Conservation (phyloP, 805 yeast genomes). For the Candida sonorensis region DNA sequence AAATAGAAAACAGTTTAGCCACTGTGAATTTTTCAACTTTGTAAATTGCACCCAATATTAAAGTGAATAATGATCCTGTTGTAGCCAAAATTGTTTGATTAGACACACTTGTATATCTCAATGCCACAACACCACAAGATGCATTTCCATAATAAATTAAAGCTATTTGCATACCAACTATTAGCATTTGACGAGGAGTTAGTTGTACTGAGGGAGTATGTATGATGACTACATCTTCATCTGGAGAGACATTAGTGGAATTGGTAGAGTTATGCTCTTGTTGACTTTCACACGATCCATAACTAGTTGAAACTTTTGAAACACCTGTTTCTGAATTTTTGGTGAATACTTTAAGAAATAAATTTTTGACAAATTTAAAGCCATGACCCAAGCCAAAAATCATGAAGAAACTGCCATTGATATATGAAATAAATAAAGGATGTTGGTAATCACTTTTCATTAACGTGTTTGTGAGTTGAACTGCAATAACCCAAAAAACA, state of each 20-base stretch:
- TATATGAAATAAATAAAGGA: conserved; percentile 40
- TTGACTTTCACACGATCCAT: conserved; percentile 8
- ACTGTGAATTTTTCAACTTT: conserved; percentile 36
- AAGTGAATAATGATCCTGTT: conserved; percentile 44
- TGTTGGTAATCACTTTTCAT: conserved; percentile 43
- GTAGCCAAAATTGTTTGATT: conserved; percentile 46
- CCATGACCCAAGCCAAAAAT: conserved; percentile 39
- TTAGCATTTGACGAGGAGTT: conserved; percentile 24
- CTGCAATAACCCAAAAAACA: conserved; percentile 41
- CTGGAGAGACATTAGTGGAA: neutral
- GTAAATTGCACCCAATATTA: conserved; percentile 34
- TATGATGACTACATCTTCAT: conserved; percentile 5
- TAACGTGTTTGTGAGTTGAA: conserved; percentile 42
- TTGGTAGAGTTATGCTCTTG: too few relatives aligned
- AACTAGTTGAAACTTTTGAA: neutral
- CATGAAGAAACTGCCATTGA: conserved; percentile 41
- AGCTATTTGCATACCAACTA: conserved; percentile 34
- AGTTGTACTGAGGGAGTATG: conserved; percentile 19
- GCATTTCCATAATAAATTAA: conserved; percentile 37
- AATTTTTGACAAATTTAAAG: neutral
- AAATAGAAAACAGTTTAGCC: conserved; percentile 36
- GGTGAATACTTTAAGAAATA: conserved; percentile 3
- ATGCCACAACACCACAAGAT: conserved; percentile 32
- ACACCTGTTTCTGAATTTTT: neutral
- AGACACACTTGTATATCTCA: conserved; percentile 46